phyloP scores from a whole-genome alignment of 495 filamentous ascomycete genomes.

The Penicillium salamii region DNA sequence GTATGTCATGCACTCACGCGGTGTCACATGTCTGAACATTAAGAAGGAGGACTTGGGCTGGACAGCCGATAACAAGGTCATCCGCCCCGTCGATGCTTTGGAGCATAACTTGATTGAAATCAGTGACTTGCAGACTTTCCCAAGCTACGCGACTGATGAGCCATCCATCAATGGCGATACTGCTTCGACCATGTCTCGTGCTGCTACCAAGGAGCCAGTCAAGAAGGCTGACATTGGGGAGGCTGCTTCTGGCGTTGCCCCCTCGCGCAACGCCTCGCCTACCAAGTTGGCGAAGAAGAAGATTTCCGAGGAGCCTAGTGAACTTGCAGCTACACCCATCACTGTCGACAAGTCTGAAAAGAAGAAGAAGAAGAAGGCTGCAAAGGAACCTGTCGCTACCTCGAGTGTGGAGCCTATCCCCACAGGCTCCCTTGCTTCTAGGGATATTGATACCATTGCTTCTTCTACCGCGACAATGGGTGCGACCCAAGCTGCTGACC shows the following conservation, averaged over 20 bases:
- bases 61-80: slow-evolving; percentile 79
- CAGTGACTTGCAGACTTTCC: slow-evolving; percentile 46
- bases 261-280: slow-evolving; percentile 41
- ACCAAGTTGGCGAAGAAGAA: slow-evolving; percentile 45
- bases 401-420: slow-evolving; percentile 18
- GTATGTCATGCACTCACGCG: slow-evolving; percentile 95
- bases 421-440: slow-evolving; percentile 3
- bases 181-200: slow-evolving; percentile 33
- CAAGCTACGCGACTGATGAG: slow-evolving; percentile 41
- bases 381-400: slow-evolving; percentile 24
- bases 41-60: slow-evolving; percentile 87
- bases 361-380: slow-evolving; percentile 59
- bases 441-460: slow-evolving; percentile 19
- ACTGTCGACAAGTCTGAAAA: slow-evolving; percentile 51
- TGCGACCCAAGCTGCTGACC: slow-evolving; percentile 5
- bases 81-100: slow-evolving; percentile 70
- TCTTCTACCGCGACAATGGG: slow-evolving; percentile 11
- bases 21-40: slow-evolving; percentile 80
- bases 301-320: slow-evolving; percentile 39
- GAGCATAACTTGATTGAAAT: slow-evolving; percentile 59
- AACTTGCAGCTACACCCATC: slow-evolving; percentile 24
- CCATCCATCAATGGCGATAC: slow-evolving; percentile 51
- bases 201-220: slow-evolving; percentile 28
- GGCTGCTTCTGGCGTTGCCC: slow-evolving; percentile 24
- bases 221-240: slow-evolving; percentile 38